These are phyloP conservation scores for Pleurostoma richardsiae DNA, from an alignment of 2,329 filamentous ascomycete species.

Conservation along the genomic window DNA sequence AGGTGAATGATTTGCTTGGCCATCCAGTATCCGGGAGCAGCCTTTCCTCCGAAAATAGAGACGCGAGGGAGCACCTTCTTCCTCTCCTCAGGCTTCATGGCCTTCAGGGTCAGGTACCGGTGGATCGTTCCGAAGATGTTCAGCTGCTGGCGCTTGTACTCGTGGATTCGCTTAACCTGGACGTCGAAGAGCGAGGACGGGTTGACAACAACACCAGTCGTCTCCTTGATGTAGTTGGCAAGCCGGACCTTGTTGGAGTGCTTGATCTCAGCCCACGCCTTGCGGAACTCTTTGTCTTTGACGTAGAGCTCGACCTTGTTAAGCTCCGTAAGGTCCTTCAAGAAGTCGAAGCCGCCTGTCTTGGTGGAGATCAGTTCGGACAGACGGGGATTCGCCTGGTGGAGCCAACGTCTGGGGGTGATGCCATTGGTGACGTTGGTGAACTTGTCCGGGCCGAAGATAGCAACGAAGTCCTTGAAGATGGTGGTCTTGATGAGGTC, in stretches of 20 bases:
- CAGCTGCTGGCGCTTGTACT: constrained; percentile 98
- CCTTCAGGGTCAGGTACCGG: constrained; percentile 85
- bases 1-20: constrained; percentile 98
- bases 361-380: constrained; percentile 91
- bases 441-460: constrained; percentile 96
- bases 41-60: constrained; percentile 96
- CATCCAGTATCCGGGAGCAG: constrained; percentile 99
- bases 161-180: constrained; percentile 98
- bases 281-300: constrained; percentile 84
- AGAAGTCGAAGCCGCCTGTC: constrained; percentile 74
- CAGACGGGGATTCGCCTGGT: constrained; percentile 91
- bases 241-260: constrained; percentile 90
- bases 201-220: constrained; percentile 77
- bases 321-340: constrained; percentile 84
- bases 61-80: constrained; percentile 86
- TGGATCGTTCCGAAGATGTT: constrained; percentile 99
- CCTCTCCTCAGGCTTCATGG: constrained; percentile 73
- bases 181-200: constrained; percentile 89
- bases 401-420: constrained; percentile 91
- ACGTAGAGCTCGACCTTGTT: constrained; percentile 81
- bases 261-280: constrained; percentile 96
- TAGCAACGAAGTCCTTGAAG: constrained; percentile 95
- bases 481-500: constrained; percentile 99
- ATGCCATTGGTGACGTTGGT: constrained; percentile 98
- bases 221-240: constrained; percentile 83